phyloP scores from a whole-genome alignment of 2,329 filamentous ascomycete species.

The Botrytis fabae region DNA sequence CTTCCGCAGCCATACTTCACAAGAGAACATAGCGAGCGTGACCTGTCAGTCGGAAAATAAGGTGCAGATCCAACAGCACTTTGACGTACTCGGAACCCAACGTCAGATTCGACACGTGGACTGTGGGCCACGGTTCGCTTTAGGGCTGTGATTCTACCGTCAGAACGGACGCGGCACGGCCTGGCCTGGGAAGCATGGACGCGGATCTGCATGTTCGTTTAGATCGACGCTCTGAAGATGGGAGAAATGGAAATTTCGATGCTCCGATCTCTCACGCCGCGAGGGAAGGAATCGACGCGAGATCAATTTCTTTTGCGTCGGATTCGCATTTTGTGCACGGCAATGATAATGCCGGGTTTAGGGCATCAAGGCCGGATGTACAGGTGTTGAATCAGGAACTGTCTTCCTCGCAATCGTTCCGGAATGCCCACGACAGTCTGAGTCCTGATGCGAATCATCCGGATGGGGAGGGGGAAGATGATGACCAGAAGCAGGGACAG shows the following conservation, averaged over 20 bases:
- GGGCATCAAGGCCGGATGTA: neutral
- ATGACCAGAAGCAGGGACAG: constrained; percentile 3
- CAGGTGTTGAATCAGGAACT: neutral
- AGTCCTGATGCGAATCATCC: neutral
- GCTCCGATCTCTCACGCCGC: neutral
- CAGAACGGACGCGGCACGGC: constrained; percentile 3
- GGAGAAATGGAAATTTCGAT: neutral
- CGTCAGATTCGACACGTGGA: constrained; percentile 1
- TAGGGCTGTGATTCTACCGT: neutral
- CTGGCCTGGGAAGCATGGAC: constrained; percentile 15
- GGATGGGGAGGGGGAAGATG: neutral
- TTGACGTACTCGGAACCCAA: neutral
- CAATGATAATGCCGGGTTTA: neutral
- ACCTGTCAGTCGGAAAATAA: constrained; percentile 2
- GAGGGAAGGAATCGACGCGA: neutral
- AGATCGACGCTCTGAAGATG: neutral
- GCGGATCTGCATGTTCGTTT: constrained; percentile 6
- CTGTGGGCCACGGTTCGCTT: constrained; percentile 13
- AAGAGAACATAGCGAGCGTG: constrained; percentile 9
- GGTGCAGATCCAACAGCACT: neutral
- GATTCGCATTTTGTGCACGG: neutral
- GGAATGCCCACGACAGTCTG: neutral
- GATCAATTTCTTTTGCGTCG: neutral
- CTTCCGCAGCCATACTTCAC: neutral
- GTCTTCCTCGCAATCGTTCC: constrained; percentile 4